Evolutionary conservation across 768 basidiomycete species (phyloP).

Genomic region (Holtermanniella nyarrowii): DNA sequence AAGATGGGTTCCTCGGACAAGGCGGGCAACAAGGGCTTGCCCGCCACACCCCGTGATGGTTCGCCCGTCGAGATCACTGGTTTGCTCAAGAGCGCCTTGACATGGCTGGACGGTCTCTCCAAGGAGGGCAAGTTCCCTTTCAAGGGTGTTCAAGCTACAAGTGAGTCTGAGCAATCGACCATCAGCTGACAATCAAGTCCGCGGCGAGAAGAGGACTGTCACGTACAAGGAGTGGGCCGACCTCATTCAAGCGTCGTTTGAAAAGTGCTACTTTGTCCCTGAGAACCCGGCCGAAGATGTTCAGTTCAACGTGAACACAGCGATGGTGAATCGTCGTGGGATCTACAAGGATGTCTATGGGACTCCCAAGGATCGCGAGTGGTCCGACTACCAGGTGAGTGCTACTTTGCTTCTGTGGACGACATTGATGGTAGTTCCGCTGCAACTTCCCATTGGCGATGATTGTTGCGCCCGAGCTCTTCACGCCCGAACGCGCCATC

Average conservation of each 20-base stretch:
- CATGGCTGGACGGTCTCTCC: conserved; percentile 71
- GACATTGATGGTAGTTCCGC: conserved; percentile 47
- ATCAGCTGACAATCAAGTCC: conserved; percentile 46
- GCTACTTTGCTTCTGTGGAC: not conserved
- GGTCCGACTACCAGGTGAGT: conserved; percentile 81
- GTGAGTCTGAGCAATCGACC: conserved; percentile 46
- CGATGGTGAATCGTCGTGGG: conserved; percentile 72
- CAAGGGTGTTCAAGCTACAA: conserved; percentile 68
- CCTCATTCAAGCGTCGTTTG: conserved; percentile 76
- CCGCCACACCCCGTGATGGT: conserved; percentile 93
- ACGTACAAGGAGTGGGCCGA: conserved; percentile 85
- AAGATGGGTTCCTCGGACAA: conserved; percentile 92
- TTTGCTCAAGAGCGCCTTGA: conserved; percentile 77
- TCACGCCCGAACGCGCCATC: conserved; percentile 68
- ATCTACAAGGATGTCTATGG: conserved; percentile 98
- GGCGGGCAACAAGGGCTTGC: conserved; percentile 86
- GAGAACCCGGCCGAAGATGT: conserved; percentile 62
- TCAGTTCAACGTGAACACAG: conserved; percentile 59
- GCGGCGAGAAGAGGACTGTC: conserved; percentile 57
- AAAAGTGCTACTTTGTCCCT: conserved; percentile 83
- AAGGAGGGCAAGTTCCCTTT: conserved; percentile 66
- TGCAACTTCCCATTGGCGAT: conserved; percentile 92
- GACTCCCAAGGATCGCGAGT: conserved; percentile 74
- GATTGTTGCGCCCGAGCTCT: conserved; percentile 92
- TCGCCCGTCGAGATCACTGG: conserved; percentile 94